Evolutionary conservation across 306 rosid genomes (phyloP).

Genomic region (Mucuna pruriens): DNA sequence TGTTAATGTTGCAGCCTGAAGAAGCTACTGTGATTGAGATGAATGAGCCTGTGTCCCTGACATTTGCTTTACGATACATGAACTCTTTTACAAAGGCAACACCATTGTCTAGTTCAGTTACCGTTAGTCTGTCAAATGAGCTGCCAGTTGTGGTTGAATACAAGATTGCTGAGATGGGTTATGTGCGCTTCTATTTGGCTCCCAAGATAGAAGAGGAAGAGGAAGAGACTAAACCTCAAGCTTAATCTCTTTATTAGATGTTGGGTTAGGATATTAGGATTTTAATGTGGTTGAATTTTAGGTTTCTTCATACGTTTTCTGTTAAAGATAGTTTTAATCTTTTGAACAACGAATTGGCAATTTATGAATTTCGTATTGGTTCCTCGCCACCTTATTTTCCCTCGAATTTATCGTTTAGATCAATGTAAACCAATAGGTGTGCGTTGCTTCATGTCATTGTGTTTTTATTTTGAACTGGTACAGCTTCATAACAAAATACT

Average conservation of each 20-base stretch:
- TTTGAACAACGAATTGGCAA: neutral
- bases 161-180: constrained; percentile 60
- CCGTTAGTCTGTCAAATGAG: constrained; percentile 59
- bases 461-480: neutral
- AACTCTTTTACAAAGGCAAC: constrained; percentile 94
- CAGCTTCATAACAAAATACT: neutral
- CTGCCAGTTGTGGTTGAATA: constrained; percentile 73
- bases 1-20: constrained; percentile 57
- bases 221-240: constrained; percentile 53
- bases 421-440: neutral
- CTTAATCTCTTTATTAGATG: neutral
- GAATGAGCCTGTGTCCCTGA: constrained; percentile 85
- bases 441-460: neutral
- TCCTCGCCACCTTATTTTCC: neutral
- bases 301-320: neutral
- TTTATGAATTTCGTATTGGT: neutral
- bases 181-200: constrained; percentile 85
- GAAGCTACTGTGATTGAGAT: constrained; percentile 68
- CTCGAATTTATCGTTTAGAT: neutral
- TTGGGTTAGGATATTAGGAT: constrained; percentile 20
- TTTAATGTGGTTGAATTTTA: neutral
- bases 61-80: constrained; percentile 93
- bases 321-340: neutral
- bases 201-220: constrained; percentile 96
- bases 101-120: constrained; percentile 73